Conservation (phyloP, 2,329 filamentous ascomycete genomes). For the Talaromyces rugulosus region DNA sequence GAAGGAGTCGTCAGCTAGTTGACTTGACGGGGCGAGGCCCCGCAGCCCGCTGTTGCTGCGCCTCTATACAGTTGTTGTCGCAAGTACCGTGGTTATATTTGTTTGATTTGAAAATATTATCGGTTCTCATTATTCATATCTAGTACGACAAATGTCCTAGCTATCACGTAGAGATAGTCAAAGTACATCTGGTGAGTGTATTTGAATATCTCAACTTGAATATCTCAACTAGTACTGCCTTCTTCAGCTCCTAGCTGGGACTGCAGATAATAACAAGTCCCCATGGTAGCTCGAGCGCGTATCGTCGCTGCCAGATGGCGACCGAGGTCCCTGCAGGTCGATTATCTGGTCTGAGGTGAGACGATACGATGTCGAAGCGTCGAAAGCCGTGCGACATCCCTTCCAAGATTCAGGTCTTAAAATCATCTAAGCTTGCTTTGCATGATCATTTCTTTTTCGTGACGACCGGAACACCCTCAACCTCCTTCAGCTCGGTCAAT, state of each 20-base stretch:
- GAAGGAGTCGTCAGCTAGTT: neutral
- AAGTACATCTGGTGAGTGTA: neutral
- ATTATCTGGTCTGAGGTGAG: neutral
- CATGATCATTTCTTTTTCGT: constrained; percentile 38
- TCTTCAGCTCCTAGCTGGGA: neutral
- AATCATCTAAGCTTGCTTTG: neutral
- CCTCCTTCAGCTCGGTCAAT: constrained; percentile 49
- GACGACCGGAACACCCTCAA: constrained; percentile 35
- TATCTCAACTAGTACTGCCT: neutral
- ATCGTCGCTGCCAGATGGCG: neutral
- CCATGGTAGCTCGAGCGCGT: neutral
- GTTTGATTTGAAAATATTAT: neutral
- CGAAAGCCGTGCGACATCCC: neutral
- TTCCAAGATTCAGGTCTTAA: neutral
- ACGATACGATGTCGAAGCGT: neutral
- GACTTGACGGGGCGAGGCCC: no score
- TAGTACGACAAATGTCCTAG: neutral
- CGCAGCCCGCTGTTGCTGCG: neutral
- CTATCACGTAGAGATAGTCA: neutral
- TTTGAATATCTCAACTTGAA: neutral
- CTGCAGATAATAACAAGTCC: neutral
- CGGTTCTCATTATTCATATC: neutral
- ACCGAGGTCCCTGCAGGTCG: neutral
- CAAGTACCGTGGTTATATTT: neutral
- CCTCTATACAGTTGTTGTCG: neutral